phyloP scores from a whole-genome alignment of 202 grass and related monocot genomes.

The Brachypodium distachyon region DNA sequence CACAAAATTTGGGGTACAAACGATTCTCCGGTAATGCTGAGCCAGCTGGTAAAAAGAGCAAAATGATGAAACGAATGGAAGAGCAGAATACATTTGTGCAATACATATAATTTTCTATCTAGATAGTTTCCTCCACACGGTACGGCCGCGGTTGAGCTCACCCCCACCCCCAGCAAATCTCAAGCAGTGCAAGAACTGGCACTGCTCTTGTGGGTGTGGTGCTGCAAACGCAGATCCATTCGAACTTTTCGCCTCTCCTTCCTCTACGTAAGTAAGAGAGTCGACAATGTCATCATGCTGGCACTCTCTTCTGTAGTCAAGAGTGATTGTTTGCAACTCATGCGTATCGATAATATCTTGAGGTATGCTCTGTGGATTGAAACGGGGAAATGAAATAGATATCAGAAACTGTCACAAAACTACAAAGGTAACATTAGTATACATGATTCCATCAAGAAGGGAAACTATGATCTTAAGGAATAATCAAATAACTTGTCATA shows the following conservation, averaged over 20 bases:
- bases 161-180: slow-evolving; percentile 54
- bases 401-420: slow-evolving; percentile 7
- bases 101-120: slow-evolving; percentile 33
- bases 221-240: slow-evolving; percentile 45
- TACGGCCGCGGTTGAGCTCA: slow-evolving; percentile 87
- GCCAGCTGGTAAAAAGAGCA: neutral
- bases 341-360: slow-evolving; percentile 97
- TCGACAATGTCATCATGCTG: slow-evolving; percentile 85
- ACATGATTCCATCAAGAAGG: neutral
- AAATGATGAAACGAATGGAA: slow-evolving; percentile 10
- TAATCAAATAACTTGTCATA: neutral
- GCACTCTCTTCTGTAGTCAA: slow-evolving; percentile 90
- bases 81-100: neutral
- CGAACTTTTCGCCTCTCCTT: slow-evolving; percentile 25
- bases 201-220: slow-evolving; percentile 25
- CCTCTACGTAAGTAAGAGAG: slow-evolving; percentile 76
- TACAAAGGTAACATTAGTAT: neutral
- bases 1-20: slow-evolving; percentile 42
- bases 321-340: slow-evolving; percentile 90
- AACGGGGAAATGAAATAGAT: neutral
- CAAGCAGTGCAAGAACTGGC: slow-evolving; percentile 76
- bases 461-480: neutral
- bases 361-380: slow-evolving; percentile 71
- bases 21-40: neutral
- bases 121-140: slow-evolving; percentile 81